Percentiles rank a stretch among this genome's conserved stretches.
Conservation (phyloP, 441 rosid genomes). For the Adansonia gregorii region DNA sequence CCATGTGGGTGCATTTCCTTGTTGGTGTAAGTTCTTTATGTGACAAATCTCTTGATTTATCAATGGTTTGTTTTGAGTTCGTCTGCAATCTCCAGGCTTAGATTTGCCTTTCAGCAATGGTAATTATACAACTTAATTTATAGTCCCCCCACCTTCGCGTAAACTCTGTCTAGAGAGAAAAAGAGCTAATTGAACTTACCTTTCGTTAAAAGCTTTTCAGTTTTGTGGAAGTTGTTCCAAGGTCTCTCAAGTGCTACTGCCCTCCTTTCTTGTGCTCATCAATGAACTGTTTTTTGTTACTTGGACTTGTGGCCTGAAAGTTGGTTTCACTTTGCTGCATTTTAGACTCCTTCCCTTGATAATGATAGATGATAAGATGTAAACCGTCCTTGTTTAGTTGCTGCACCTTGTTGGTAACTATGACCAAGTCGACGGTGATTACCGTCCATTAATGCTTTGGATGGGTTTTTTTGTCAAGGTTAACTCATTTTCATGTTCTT, state of each 20-base stretch:
- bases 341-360: background rate
- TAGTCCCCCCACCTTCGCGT: background rate
- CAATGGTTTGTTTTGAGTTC: background rate
- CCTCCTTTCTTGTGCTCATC: background rate
- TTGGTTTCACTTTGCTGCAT: background rate
- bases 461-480: background rate
- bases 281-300: background rate
- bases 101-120: background rate
- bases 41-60: constrained; percentile 15
- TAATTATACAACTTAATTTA: background rate
- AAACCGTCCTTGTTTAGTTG: background rate
- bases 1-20: constrained; percentile 94
- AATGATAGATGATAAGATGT: background rate
- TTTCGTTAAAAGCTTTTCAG: background rate
- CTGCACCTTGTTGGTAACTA: background rate
- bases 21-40: constrained; percentile 70
- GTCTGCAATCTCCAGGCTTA: background rate
- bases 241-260: background rate
- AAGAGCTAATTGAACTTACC: background rate
- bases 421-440: background rate
- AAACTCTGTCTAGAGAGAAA: background rate
- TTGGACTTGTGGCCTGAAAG: background rate
- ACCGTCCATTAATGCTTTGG: background rate
- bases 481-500: background rate
- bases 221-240: background rate